Conservation (phyloP, 345 rosid genomes). For the Pugionium dolabratum region DNA sequence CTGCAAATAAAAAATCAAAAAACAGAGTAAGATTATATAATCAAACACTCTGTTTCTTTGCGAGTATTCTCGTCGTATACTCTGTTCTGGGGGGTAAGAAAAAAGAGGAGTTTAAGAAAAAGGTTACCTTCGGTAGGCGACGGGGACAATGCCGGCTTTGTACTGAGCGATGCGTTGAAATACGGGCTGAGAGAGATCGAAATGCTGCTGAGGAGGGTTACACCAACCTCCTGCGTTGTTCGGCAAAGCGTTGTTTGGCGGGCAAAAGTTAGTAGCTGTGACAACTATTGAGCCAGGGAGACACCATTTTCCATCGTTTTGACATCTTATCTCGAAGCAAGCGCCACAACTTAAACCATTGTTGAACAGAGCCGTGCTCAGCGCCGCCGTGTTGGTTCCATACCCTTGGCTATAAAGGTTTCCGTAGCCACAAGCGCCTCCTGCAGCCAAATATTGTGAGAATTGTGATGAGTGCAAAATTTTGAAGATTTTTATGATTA, state of each 20-base stretch:
- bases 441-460: no score
- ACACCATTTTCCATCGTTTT: constrained; percentile 65
- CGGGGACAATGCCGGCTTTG: constrained; percentile 77
- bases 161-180: constrained; percentile 84
- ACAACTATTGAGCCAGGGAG: constrained; percentile 64
- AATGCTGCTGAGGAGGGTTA: constrained; percentile 80
- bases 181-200: constrained; percentile 80
- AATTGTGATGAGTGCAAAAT: neutral
- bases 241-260: constrained; percentile 75
- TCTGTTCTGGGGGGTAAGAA: no score
- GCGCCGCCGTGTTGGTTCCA: constrained; percentile 78
- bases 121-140: constrained; percentile 59
- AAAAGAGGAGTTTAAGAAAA: neutral
- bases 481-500: constrained; percentile 36
- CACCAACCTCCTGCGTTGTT: constrained; percentile 86
- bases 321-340: constrained; percentile 70
- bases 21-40: neutral
- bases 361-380: constrained; percentile 80
- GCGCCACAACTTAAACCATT: constrained; percentile 77
- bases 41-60: neutral
- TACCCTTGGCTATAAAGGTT: constrained; percentile 80
- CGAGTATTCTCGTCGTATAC: neutral
- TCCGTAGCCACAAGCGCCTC: constrained; percentile 87
- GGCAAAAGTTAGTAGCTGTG: constrained; percentile 86
- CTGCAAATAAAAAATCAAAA: constrained; percentile 32